These are phyloP conservation scores for Aurinia saxatilis DNA, from an alignment of 345 rosid genomes.

Conservation along the genomic window DNA sequence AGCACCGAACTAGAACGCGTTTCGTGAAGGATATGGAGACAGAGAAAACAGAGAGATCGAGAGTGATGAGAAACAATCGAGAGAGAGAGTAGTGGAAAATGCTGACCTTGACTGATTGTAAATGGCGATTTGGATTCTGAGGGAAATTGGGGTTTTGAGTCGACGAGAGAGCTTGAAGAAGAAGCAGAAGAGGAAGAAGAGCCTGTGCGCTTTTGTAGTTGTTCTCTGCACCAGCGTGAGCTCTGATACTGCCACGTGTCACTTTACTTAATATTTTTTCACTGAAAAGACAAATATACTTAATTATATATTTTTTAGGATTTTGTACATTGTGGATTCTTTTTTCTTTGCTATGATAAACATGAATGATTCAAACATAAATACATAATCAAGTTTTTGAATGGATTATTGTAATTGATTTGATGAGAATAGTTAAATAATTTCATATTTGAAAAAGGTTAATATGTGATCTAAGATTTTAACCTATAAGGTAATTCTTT, in stretches of 20 bases:
- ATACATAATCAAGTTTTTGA: too few relatives aligned
- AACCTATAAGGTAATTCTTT: too few relatives aligned
- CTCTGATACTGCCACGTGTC: slow-evolving; percentile 19
- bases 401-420: too few relatives aligned
- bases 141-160: slow-evolving; percentile 5
- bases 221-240: slow-evolving; percentile 3
- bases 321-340: too few relatives aligned
- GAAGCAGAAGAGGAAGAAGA: not conserved
- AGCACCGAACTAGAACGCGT: not conserved
- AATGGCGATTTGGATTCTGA: slow-evolving; percentile 1
- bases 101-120: slow-evolving; percentile 13
- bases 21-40: not conserved
- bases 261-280: not conserved
- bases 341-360: too few relatives aligned
- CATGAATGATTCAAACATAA: too few relatives aligned
- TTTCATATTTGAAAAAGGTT: too few relatives aligned
- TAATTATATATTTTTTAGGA: too few relatives aligned
- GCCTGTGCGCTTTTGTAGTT: slow-evolving; percentile 11
- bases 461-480: too few relatives aligned
- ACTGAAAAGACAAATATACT: too few relatives aligned
- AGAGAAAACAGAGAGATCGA: not conserved
- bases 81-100: not conserved
- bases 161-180: not conserved
- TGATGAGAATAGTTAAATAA: too few relatives aligned
- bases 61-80: too few relatives aligned